Evolutionary conservation across 2,329 filamentous ascomycete species (phyloP), one percentile per base, ranked within the genome.

Genomic region (Talaromyces sp.): DNA sequence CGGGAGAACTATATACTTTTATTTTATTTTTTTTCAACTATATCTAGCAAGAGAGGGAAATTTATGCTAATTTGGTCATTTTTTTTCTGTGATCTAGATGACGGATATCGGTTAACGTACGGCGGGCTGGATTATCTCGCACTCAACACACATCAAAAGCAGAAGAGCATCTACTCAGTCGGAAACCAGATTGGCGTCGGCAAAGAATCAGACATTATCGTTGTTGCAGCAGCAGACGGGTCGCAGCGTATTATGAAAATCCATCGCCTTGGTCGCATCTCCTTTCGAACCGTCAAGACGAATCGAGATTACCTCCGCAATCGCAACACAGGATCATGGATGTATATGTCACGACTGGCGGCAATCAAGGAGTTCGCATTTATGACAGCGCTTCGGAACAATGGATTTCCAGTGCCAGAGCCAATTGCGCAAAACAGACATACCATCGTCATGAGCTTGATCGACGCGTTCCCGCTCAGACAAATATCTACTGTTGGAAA

Each of bases 61-160:
- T 23, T 56, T 23, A 51, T 44, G 5, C 27, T 16, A 53, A 30
- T 27, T 10, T 28, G 8, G 5, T 40, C 18, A 50, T 18, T 27
- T 42, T 23, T 23, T 56, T 33, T 30, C 63, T 59, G 56, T 62
- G 40, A 36, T 31, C 54, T 62, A 84, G 82, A 99, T 78, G 95
- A 99, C 72, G 95, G 95, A 64, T 99, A 99, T 79, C 88, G 96
- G 59, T 84, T 99, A 60, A 96, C 94, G 6, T 99, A 99, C 74
- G 95, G 95, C 69, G 95, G 95, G 2, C 87, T 98, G 55, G 95
- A 99, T 80, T 99, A 99, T 77, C 87, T 99, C n/a, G 92, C 95
- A 16, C 84, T 99, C 59, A 92, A 98, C 78, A 88, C 92, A 0
- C 89, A 98, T 75, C 89, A 93, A 62, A 89, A 90, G 69, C 83